A percentile compares a stretch with the other conserved stretches of the same genome.
Evolutionary conservation across 495 filamentous ascomycete species (phyloP).

Genomic region (Xylaria longipes): DNA sequence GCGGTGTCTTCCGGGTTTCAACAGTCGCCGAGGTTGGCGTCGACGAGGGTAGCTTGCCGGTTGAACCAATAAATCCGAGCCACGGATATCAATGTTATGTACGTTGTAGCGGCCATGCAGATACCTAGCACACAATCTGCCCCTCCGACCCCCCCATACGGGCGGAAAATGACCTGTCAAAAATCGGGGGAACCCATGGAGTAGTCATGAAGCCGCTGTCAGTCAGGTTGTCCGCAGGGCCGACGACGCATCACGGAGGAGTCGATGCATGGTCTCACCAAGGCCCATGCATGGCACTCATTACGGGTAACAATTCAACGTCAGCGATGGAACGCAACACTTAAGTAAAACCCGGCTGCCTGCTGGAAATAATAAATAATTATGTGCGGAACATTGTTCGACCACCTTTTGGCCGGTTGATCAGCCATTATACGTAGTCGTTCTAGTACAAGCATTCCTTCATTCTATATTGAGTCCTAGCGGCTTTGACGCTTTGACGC

Average conservation of each 20-base stretch:
- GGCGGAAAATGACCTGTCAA: constrained; percentile 21
- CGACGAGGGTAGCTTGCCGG: constrained; percentile 27
- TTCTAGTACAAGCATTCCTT: background rate
- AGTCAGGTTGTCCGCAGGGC: constrained; percentile 19
- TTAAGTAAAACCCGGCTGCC: constrained; percentile 15
- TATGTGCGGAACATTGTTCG: background rate
- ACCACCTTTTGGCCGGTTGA: constrained; percentile 8
- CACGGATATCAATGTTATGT: constrained; percentile 39
- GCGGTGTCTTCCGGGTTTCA: constrained; percentile 27
- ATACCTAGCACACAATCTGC: constrained; percentile 10
- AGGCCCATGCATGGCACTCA: constrained; percentile 20
- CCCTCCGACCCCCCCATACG: constrained; percentile 14
- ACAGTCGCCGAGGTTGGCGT: constrained; percentile 29
- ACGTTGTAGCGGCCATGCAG: constrained; percentile 21
- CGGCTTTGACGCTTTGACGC: constrained; percentile 5
- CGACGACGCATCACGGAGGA: constrained; percentile 22
- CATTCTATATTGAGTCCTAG: background rate
- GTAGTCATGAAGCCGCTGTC: constrained; percentile 1
- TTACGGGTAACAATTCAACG: constrained; percentile 17
- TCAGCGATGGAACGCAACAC: constrained; percentile 23
- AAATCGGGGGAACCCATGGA: constrained; percentile 15
- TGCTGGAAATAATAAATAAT: constrained; percentile 11
- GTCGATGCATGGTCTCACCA: constrained; percentile 25
- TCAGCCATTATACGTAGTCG: background rate
- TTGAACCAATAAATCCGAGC: constrained; percentile 41